Evolutionary conservation across 192 early-diverging fungal genomes (phyloP).

Genomic region (Umbelopsis sp.): DNA sequence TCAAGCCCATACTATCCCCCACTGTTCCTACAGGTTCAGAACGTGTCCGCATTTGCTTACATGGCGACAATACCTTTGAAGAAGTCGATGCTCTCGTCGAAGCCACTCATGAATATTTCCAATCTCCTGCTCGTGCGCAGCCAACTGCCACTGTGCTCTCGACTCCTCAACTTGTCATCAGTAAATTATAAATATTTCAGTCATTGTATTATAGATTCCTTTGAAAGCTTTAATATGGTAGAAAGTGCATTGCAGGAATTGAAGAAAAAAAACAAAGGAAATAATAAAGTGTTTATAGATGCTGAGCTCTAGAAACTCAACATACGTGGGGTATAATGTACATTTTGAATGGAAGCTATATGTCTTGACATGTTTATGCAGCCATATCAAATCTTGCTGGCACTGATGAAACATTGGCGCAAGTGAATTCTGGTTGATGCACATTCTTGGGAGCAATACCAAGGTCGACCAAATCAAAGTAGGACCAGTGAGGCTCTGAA

Average conservation of each 20-base stretch:
- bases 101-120: slow-evolving; percentile 33
- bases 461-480: slow-evolving; percentile 24
- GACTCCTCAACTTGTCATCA: not conserved
- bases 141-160: not conserved
- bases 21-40: slow-evolving; percentile 80
- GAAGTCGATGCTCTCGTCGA: slow-evolving; percentile 52
- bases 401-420: not conserved
- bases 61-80: slow-evolving; percentile 70
- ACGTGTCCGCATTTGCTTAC: slow-evolving; percentile 83
- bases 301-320: no score
- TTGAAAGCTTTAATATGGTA: not conserved
- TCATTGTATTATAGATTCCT: not conserved
- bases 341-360: not conserved
- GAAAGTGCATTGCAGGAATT: no score
- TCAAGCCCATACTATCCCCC: slow-evolving; percentile 77
- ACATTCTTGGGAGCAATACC: not conserved
- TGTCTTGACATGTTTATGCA: not conserved
- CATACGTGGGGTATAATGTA: not conserved
- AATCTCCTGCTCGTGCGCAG: not conserved
- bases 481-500: slow-evolving; percentile 51
- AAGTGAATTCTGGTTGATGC: not conserved
- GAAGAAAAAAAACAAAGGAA: no score
- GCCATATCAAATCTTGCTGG: slow-evolving; percentile 1
- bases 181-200: slow-evolving; percentile 23
- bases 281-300: no score